phyloP scores from a whole-genome alignment of 2,329 filamentous ascomycete species.

The Westerdykella sp. region DNA sequence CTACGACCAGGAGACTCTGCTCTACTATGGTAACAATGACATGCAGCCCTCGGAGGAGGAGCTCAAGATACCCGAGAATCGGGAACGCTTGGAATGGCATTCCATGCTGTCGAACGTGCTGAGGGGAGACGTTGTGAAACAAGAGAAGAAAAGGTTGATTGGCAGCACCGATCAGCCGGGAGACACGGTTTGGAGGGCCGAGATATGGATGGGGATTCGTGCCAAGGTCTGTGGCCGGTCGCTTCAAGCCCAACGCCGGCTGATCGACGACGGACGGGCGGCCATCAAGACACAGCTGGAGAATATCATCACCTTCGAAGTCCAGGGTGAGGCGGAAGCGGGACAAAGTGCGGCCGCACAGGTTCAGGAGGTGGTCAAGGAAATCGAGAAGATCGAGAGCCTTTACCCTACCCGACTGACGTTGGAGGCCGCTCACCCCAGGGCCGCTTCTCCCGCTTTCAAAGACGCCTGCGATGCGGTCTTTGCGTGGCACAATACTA shows the following conservation, averaged over 20 bases:
- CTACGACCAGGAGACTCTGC: conserved; percentile 85
- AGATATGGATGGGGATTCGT: conserved; percentile 82
- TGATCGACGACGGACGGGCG: conserved; percentile 77
- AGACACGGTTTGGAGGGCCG: conserved; percentile 60
- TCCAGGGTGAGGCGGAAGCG: conserved; percentile 86
- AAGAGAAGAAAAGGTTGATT: conserved; percentile 94
- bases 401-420: conserved; percentile 76
- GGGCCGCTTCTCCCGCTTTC: conserved; percentile 70
- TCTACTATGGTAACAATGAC: conserved; percentile 88
- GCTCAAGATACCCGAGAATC: conserved; percentile 76
- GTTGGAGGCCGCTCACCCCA: conserved; percentile 67
- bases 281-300: conserved; percentile 71
- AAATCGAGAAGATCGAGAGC: conserved; percentile 82
- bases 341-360: conserved; percentile 84
- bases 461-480: conserved; percentile 80
- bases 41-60: conserved; percentile 86
- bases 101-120: conserved; percentile 94
- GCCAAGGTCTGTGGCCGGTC: conserved; percentile 79
- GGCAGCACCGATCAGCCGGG: conserved; percentile 70
- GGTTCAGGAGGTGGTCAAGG: conserved; percentile 79
- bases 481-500: conserved; percentile 95
- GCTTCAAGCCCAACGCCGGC: conserved; percentile 73
- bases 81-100: conserved; percentile 94
- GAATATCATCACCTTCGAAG: conserved; percentile 85
- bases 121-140: conserved; percentile 92